Conservation (phyloP, 176 grass and related monocot species). For the Bothriochloa decipiens region DNA sequence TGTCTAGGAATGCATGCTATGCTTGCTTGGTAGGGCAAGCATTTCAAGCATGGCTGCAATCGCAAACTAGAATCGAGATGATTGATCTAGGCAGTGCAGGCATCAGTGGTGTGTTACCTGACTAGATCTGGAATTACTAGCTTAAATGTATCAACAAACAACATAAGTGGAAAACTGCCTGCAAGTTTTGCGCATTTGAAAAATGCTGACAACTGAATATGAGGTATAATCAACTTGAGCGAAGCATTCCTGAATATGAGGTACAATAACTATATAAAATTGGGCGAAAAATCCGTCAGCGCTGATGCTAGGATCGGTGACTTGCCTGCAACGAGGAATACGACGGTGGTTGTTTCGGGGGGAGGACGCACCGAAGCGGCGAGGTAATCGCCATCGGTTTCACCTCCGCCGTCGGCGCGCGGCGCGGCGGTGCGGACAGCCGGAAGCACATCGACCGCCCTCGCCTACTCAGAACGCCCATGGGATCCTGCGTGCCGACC, state of each 20-base stretch:
- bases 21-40: background rate
- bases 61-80: slow-evolving; percentile 22
- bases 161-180: slow-evolving; percentile 37
- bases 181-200: background rate
- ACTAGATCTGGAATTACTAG: slow-evolving; percentile 42
- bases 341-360: background rate
- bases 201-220: background rate
- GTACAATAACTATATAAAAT: too few relatives aligned
- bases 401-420: background rate
- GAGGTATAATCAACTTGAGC: background rate
- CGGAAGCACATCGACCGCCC: too few relatives aligned
- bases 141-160: slow-evolving; percentile 42
- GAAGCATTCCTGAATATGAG: too few relatives aligned
- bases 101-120: slow-evolving; percentile 16
- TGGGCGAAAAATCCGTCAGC: background rate
- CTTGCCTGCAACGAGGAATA: background rate
- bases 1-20: slow-evolving; percentile 30
- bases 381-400: background rate
- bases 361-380: too few relatives aligned
- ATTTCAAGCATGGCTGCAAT: slow-evolving; percentile 41
- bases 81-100: slow-evolving; percentile 19
- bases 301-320: background rate
- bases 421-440: background rate
- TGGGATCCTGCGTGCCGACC: too few relatives aligned
- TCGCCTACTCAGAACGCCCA: too few relatives aligned